Percentiles rank a stretch among this genome's conserved stretches.
Conservation (phyloP, 768 basidiomycete genomes). For the Crassisporium funariophilum region DNA sequence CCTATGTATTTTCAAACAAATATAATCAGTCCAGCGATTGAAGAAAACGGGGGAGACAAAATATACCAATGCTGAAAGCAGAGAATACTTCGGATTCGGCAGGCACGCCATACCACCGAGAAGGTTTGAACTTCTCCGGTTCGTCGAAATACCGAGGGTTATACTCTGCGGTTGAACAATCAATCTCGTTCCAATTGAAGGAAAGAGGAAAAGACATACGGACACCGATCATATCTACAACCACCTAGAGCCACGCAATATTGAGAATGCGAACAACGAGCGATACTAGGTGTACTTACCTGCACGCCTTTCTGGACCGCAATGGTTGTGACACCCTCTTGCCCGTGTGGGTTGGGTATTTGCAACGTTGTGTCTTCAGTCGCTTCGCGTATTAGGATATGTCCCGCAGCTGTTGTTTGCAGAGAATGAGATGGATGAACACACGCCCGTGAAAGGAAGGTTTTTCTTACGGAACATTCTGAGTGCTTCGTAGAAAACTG, state of each 20-base stretch:
- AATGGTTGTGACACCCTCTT: constrained; percentile 35
- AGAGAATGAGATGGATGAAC: not conserved
- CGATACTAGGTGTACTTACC: constrained; percentile 11
- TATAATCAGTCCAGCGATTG: not conserved
- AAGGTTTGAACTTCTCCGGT: constrained; percentile 50
- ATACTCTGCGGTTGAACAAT: constrained; percentile 36
- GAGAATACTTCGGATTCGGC: constrained; percentile 46
- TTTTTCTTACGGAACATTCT: constrained; percentile 47
- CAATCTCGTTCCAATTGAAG: not conserved
- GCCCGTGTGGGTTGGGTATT: constrained; percentile 36
- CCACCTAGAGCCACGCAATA: constrained; percentile 33
- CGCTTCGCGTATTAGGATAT: constrained; percentile 41
- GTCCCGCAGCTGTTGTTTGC: constrained; percentile 32
- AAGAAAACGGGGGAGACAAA: not conserved
- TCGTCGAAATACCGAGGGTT: constrained; percentile 52
- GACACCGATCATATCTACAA: constrained; percentile 52
- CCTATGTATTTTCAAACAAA: constrained; percentile 26
- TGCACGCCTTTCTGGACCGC: constrained; percentile 38
- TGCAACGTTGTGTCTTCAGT: constrained; percentile 39
- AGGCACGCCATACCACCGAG: constrained; percentile 48
- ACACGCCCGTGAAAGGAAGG: no score
- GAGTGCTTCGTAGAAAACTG: constrained; percentile 45
- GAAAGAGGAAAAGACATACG: constrained; percentile 35
- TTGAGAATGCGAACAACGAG: no score
- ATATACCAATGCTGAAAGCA: constrained; percentile 48